Base-by-base conservation (phyloP, 805 yeast genomes). In the Wickerhamiella nectarea region DNA sequence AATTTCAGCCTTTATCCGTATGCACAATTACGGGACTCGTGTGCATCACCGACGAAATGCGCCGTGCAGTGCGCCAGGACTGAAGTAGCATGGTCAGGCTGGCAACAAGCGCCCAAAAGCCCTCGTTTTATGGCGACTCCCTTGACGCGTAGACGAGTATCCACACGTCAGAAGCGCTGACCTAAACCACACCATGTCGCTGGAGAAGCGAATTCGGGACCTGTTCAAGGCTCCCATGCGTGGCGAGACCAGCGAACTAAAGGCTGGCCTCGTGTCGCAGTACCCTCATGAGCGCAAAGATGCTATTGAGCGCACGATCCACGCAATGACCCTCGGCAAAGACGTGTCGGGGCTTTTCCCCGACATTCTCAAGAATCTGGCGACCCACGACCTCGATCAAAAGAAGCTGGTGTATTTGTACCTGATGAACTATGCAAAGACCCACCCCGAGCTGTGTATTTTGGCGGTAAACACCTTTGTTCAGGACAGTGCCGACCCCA, bases 301-400 rank as follows among this genome's bases (percentile, higher is more conserved):
- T 61, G 94, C 98, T 14, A 91, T 91, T 52, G 94, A 89, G 64
- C 74, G 95, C 47, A 95, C 93, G 17, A 91, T 91, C 57, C 93
- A 91, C 46, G 97, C 95, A 47, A 91, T 91, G 99, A 91, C 98
- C 0, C 75, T 86, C 24, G 97, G 97, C 9, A 91, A 91, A 58
- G 98, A 91, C 61, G 97, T 91, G 19, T 82, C 94, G 15, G 76
- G 93, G 1, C 68, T 91, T 44, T 91, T 91, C 55, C 98, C 99
- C 1, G 97, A 91, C 61, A 93, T 91, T 9, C 68, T 91, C 60
- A 93, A 91, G 65, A 91, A 91, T 64, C 81, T 91, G 53, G 96
- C 98, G 44, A 91, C 98, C 1, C 89, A 82, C 56, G 99, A 91
- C 62, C 67, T 91, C 48, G 95, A 91, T 55, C 96, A 91, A 66